Evolutionary conservation across 257 asterid genomes (phyloP).

Genomic region (Lycium ferocissimum): DNA sequence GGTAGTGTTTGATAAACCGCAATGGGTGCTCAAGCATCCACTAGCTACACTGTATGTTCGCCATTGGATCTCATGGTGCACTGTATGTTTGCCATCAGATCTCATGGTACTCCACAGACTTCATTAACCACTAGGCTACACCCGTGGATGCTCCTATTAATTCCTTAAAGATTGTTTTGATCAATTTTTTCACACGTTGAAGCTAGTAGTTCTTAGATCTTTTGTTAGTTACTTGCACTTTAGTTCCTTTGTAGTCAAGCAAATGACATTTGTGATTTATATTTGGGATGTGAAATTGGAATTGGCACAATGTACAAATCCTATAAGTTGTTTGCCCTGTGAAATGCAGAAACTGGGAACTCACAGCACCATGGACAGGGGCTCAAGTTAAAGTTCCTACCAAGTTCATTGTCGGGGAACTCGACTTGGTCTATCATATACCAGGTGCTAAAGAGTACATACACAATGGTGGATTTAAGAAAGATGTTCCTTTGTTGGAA

Average conservation of each 20-base stretch:
- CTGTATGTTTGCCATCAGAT: no score
- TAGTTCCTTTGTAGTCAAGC: background rate
- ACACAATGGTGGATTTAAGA: slow-evolving; percentile 36
- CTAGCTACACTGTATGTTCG: no score
- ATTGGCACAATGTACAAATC: background rate
- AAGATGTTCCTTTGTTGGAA: slow-evolving; percentile 36
- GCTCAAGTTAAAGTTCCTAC: slow-evolving; percentile 40
- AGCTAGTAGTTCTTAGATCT: background rate
- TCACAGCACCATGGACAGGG: slow-evolving; percentile 40
- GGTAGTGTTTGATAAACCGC: no score
- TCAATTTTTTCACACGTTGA: background rate
- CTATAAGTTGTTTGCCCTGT: background rate
- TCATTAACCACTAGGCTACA: no score
- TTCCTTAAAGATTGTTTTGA: background rate
- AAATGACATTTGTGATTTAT: background rate
- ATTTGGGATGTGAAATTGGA: background rate
- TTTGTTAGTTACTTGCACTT: background rate
- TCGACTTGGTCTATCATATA: slow-evolving; percentile 35
- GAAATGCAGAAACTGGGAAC: slow-evolving; percentile 38
- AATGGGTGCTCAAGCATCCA: no score
- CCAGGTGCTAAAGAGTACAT: slow-evolving; percentile 35
- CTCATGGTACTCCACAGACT: no score
- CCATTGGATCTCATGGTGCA: no score
- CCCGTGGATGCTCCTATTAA: background rate
- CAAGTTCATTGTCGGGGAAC: slow-evolving; percentile 34